Evolutionary conservation across 768 basidiomycete species (phyloP), one percentile per base, ranked within the genome.

Genomic region (Russula lepida): DNA sequence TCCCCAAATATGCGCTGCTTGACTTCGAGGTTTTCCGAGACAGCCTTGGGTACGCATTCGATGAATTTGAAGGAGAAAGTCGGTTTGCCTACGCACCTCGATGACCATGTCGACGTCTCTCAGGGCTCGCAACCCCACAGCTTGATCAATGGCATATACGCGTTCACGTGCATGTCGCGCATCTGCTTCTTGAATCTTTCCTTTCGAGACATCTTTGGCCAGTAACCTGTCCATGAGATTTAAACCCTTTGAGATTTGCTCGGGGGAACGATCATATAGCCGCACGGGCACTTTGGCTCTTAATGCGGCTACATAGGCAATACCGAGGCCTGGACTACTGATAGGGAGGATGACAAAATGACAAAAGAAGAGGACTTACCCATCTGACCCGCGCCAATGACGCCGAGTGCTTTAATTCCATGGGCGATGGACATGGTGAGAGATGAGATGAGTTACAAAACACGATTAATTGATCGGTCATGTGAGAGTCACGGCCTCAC

Each of bases 51-150:
- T 23, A 21, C 21, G 47, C 25, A 37, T 12, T 55, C 6, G 47
- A 33, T 23, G 19, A 27, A 27, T 23, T 32, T 41, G 23, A 28
- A 21, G 7, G 30, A 37, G n/a, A 19, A 30, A 21, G n/a, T 25
- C 8, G 8, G 32, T 23, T 33, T 46, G 33, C 28, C 12, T 4
- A 71, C 79, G 58, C 63, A 88, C 91, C 82, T 98, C 95, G 51
- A 98, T 78, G 47, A 92, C 89, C 82, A 98, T 86, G 69, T 95
- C 93, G 8, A 85, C 88, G 69, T 94, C 93, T 51, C 84, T 77
- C 66, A 92, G 68, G 2, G 78, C 84, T 47, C 77, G 74, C 25
- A 91, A 66, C 3, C 79, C 82, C 27, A 73, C 68, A 6, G 77
- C 74, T 11, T 68, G 66, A n/a, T 79, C 77, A 4, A 90, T 81